Evolutionary conservation across 495 filamentous ascomycete genomes (phyloP).

Genomic region (Podospora comata): DNA sequence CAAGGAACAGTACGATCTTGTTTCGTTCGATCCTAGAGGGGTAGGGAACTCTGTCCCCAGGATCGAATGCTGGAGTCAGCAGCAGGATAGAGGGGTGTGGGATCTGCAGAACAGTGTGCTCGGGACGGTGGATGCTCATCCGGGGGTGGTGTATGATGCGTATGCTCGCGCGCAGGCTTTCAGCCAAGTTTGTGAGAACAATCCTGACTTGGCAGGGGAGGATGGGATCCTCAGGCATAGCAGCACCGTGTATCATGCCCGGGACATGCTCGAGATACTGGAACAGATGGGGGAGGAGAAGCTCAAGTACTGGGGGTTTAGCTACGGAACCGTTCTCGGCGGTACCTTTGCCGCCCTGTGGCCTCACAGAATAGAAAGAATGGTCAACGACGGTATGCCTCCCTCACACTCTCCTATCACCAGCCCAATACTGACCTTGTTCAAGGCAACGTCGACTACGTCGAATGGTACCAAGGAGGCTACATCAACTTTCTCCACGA

Average conservation of each 20-base stretch:
- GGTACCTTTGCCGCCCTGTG: constrained; percentile 51
- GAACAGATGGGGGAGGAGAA: constrained; percentile 38
- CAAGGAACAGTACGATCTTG: constrained; percentile 43
- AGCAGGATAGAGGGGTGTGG: constrained; percentile 38
- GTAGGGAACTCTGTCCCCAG: constrained; percentile 42
- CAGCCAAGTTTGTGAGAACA: constrained; percentile 36
- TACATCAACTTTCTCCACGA: constrained; percentile 52
- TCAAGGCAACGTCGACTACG: constrained; percentile 45
- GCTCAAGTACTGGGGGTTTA: constrained; percentile 55
- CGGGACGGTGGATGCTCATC: constrained; percentile 40
- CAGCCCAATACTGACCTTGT: background rate
- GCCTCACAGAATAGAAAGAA: constrained; percentile 45
- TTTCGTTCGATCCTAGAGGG: constrained; percentile 52
- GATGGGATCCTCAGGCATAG: constrained; percentile 36
- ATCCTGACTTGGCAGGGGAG: constrained; percentile 18
- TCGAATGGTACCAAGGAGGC: constrained; percentile 45
- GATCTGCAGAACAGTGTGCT: constrained; percentile 30
- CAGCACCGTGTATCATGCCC: constrained; percentile 40
- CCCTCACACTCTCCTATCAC: background rate
- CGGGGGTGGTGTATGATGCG: constrained; percentile 39
- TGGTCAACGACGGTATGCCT: constrained; percentile 48
- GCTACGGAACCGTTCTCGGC: constrained; percentile 53
- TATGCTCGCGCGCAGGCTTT: constrained; percentile 39
- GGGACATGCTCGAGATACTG: constrained; percentile 44
- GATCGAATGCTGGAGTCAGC: constrained; percentile 41